These are phyloP conservation scores for Cyanodermella asteris DNA, from an alignment of 2,329 filamentous ascomycete species.

Conservation along the genomic window DNA sequence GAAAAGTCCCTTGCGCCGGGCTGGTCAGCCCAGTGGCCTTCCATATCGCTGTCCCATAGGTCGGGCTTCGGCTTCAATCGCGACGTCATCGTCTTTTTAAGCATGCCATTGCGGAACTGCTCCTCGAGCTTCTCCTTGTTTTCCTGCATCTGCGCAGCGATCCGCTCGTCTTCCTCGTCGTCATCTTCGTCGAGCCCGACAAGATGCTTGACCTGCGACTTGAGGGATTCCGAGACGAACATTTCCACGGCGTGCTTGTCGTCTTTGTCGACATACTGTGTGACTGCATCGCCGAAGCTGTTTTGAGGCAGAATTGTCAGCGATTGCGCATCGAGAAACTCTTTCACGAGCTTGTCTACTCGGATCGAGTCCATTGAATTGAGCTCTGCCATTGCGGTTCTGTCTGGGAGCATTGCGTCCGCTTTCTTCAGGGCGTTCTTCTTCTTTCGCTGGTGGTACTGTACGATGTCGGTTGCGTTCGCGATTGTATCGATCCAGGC, in stretches of 20 bases:
- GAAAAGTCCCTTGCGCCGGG: constrained; percentile 39
- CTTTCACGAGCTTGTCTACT: constrained; percentile 69
- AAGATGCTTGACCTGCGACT: constrained; percentile 48
- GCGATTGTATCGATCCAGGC: constrained; percentile 77
- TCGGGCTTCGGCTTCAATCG: constrained; percentile 55
- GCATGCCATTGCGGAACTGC: constrained; percentile 42
- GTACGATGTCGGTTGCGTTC: constrained; percentile 81
- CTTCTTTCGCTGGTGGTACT: constrained; percentile 85
- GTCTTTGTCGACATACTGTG: constrained; percentile 82
- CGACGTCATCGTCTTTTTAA: constrained; percentile 31
- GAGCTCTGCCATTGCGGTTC: constrained; percentile 37
- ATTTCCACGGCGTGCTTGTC: constrained; percentile 80
- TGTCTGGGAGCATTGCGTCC: constrained; percentile 39
- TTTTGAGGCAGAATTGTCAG: constrained; percentile 85
- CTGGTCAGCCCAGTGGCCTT: constrained; percentile 64
- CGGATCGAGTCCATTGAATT: constrained; percentile 56
- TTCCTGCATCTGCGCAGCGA: constrained; percentile 52
- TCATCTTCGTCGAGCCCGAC: constrained; percentile 43
- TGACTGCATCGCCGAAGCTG: constrained; percentile 78
- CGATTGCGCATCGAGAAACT: constrained; percentile 70
- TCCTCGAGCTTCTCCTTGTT: constrained; percentile 50
- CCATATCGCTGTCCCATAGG: constrained; percentile 72
- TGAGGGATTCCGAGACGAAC: constrained; percentile 52
- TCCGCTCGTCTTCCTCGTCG: constrained; percentile 47
- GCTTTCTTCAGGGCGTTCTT: constrained; percentile 26